phyloP scores from a whole-genome alignment of 2,329 filamentous ascomycete genomes.

The Penicillium rolfsii region DNA sequence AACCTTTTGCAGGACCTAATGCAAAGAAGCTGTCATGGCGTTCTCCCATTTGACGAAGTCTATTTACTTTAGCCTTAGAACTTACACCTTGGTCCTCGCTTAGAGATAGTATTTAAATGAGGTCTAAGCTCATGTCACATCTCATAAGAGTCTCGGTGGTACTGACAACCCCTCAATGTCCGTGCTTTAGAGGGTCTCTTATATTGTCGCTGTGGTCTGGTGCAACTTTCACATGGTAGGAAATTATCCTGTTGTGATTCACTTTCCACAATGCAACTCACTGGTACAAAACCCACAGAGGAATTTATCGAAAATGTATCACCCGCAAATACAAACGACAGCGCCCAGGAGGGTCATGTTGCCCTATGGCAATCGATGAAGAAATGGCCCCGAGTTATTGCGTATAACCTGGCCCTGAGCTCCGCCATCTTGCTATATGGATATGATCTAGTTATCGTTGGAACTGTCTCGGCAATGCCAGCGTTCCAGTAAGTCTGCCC shows the following conservation, averaged over 20 bases:
- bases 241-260: neutral
- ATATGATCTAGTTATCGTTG: constrained; percentile 36
- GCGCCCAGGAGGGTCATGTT: constrained; percentile 2
- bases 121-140: constrained; percentile 13
- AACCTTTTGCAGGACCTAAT: neutral
- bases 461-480: constrained; percentile 32
- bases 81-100: constrained; percentile 9
- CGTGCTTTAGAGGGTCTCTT: neutral
- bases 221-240: neutral
- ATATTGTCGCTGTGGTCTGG: neutral
- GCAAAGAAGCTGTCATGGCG: neutral
- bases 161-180: constrained; percentile 4
- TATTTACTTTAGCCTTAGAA: neutral
- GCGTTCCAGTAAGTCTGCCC: constrained; percentile 31
- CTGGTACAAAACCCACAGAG: neutral
- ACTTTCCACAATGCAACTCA: neutral
- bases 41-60: constrained; percentile 7
- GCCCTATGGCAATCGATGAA: constrained; percentile 25
- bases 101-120: constrained; percentile 8
- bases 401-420: constrained; percentile 25
- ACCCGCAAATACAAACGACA: neutral
- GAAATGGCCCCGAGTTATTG: constrained; percentile 20
- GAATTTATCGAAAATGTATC: constrained; percentile 13
- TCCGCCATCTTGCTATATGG: constrained; percentile 33
- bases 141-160: constrained; percentile 6